A percentile compares a stretch with the other conserved stretches of the same genome.
Conservation (phyloP, 2,329 filamentous ascomycete genomes). For the Verticillium zaregamsianum region DNA sequence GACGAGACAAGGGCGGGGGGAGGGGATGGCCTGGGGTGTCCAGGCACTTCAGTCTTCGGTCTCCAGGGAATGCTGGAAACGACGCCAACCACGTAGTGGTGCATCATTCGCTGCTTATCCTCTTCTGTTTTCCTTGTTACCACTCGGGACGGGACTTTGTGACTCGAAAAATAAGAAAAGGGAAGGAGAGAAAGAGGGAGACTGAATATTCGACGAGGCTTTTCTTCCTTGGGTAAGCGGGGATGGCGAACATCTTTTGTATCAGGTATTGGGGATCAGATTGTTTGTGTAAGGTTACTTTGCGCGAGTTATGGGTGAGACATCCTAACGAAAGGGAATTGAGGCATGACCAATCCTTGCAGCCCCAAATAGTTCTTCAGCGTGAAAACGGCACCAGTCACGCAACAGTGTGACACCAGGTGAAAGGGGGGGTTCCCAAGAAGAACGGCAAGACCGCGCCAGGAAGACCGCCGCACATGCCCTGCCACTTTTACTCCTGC, state of each 20-base stretch:
- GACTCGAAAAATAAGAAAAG: background rate
- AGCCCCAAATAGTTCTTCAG: background rate
- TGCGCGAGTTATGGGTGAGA: background rate
- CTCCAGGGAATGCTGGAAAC: background rate
- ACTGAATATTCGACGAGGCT: background rate
- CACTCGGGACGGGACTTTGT: background rate
- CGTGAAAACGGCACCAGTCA: background rate
- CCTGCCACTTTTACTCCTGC: slow-evolving; percentile 8
- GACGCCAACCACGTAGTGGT: background rate
- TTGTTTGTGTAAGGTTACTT: background rate
- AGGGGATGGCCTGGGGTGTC: background rate
- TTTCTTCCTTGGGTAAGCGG: background rate
- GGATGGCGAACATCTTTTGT: background rate
- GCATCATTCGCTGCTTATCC: background rate
- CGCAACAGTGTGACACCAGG: too few species aligned
- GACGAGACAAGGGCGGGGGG: background rate
- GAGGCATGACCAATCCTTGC: background rate
- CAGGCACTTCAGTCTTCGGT: background rate
- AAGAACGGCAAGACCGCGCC: background rate
- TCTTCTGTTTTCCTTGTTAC: background rate
- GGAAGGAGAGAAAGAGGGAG: background rate
- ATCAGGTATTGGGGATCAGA: background rate
- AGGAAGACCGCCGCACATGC: background rate
- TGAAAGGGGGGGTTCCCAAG: background rate
- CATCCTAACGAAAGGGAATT: background rate